Evolutionary conservation across 192 early-diverging fungal species (phyloP), one percentile per base, ranked within the genome.

Genomic region (Coemansia biformis): DNA sequence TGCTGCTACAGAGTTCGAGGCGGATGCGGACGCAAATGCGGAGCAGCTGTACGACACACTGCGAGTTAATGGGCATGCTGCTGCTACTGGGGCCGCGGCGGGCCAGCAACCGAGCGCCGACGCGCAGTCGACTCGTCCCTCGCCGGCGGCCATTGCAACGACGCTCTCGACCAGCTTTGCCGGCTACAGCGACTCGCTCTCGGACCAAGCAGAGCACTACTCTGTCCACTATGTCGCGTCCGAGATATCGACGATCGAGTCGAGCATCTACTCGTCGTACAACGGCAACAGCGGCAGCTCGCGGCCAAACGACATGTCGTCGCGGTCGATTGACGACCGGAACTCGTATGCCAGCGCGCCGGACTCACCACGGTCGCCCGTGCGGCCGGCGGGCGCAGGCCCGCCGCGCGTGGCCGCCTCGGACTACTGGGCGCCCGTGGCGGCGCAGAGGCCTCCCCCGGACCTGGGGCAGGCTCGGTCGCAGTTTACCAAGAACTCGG

Each of bases 191-290:
- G 61, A 64, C 28, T 51, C 61, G 14, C 34, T 59, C 8, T 44
- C 60, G 1, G 36, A 35, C 23, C 56, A 71, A 14, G 52, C 43
- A 10, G 66, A 63, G 11, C 37, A 48, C 22, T 18, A 58, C 24
- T 71, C 62, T 15, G 32, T 50, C 26, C 57, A 72, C 18, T 62
- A 70, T 17, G 53, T 50, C 35, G 36, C 71, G 14, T 75, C 71
- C 10, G 71, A 62, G 46, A 62, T 66, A 24, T 75, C 63, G 29
- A 75, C 71, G 29, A 75, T 75, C 43, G 71, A 75, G 43, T 75
- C 71, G 5, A 75, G 71, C 51, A 41, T 66, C 13, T 66, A 63
- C 43, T 75, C 71, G 43, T 63, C 59, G 14, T 56, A 59, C 40
- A 52, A 63, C 19, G 71, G 56, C 1, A 33, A 52, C 39, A 46